These are phyloP conservation scores for Eutrema heterophyllum DNA, from an alignment of 345 rosid genomes.

Conservation along the genomic window DNA sequence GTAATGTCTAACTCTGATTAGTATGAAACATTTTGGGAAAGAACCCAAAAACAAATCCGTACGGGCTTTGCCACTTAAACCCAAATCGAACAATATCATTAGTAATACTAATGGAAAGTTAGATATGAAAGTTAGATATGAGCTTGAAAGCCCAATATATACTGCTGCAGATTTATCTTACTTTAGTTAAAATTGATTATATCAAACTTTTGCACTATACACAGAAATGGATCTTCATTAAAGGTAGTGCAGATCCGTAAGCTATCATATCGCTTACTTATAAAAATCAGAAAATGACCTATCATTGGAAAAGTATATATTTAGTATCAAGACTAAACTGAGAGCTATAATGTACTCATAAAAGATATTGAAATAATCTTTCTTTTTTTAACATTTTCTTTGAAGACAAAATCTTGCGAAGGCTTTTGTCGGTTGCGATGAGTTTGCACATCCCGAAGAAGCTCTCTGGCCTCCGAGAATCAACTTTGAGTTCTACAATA, in stretches of 20 bases:
- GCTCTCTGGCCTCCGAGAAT: conserved; percentile 19
- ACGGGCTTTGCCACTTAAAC: too few species aligned
- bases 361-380: neutral
- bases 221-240: conserved; percentile 29
- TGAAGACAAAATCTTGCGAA: conserved; percentile 29
- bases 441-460: conserved; percentile 32
- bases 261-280: conserved; percentile 22
- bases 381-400: too few species aligned
- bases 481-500: conserved; percentile 15
- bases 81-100: too few species aligned
- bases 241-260: conserved; percentile 35
- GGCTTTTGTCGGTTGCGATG: conserved; percentile 28
- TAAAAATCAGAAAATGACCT: conserved; percentile 24
- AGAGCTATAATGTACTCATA: neutral
- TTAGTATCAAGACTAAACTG: conserved; percentile 2
- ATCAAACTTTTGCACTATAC: conserved; percentile 29
- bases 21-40: too few species aligned
- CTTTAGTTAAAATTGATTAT: conserved; percentile 21
- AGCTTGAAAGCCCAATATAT: too few species aligned
- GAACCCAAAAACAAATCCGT: too few species aligned
- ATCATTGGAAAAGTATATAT: neutral
- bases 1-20: too few species aligned
- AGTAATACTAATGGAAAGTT: too few species aligned
- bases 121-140: too few species aligned
- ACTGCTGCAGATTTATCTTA: conserved; percentile 25